Percentiles rank a stretch among this genome's conserved stretches.
phyloP scores from a whole-genome alignment of 2,329 filamentous ascomycete species.

The Tricladium varicosporioides region DNA sequence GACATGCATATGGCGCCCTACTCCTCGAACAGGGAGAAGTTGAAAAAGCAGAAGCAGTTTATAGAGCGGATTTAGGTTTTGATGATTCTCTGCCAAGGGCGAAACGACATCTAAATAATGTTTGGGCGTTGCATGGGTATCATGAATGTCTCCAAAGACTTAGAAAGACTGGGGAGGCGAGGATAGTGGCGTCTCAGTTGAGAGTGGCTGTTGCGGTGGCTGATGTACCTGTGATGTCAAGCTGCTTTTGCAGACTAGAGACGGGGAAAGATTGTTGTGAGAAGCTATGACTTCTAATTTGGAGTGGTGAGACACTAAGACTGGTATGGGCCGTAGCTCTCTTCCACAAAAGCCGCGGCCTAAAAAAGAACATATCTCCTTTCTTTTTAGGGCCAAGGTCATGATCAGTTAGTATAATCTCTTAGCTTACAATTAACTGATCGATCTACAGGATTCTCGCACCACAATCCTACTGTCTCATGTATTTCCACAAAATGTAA shows the following conservation, averaged over 20 bases:
- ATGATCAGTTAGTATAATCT: too few relatives aligned
- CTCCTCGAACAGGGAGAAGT: conserved; percentile 63
- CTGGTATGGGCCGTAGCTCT: too few relatives aligned
- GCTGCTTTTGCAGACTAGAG: conserved; percentile 52
- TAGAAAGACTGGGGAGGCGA: conserved; percentile 47
- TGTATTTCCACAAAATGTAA: too few relatives aligned
- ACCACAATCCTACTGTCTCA: too few relatives aligned
- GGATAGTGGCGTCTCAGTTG: conserved; percentile 48
- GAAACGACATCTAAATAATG: conserved; percentile 67
- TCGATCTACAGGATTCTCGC: too few relatives aligned
- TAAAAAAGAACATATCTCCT: too few relatives aligned
- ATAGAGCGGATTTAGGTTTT: conserved; percentile 60
- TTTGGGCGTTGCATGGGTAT: conserved; percentile 73
- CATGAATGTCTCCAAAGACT: conserved; percentile 65
- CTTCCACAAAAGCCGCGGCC: too few relatives aligned
- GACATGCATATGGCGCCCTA: conserved; percentile 69
- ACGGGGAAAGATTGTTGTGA: too few relatives aligned
- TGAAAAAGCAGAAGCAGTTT: conserved; percentile 54
- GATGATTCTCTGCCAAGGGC: conserved; percentile 60
- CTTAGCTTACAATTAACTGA: too few relatives aligned
- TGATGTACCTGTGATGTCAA: conserved; percentile 58
- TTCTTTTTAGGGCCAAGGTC: too few relatives aligned
- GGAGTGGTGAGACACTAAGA: too few relatives aligned
- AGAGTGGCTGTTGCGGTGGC: conserved; percentile 52
- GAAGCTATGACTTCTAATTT: too few relatives aligned